Evolutionary conservation across 148 eudicot genomes (phyloP), one percentile per base, ranked within the genome.

Genomic region (Nepenthes mirabilis): DNA sequence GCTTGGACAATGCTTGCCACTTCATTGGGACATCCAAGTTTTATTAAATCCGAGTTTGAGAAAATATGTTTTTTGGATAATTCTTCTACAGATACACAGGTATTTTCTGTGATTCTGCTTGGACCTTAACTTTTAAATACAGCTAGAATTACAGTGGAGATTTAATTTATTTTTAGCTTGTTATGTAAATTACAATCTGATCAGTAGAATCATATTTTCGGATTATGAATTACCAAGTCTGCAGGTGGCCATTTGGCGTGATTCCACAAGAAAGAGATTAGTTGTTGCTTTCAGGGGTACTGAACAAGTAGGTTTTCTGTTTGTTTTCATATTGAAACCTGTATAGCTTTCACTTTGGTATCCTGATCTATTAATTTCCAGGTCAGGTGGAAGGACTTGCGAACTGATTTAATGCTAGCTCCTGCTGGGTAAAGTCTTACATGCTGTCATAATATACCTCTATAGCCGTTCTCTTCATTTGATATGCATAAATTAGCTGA

Each of bases 241-340:
- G 84, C 78, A 91, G 97, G 96, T 86, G 36, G 95, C 98, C 68
- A 81, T 93, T 68, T 93, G 98, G 98, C 98, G 96, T n/a, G 98
- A 93, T 79, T 64, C 77, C 32, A 36, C 56, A 2, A 79, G 81
- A 58, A 93, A 78, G 70, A 80, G 98, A 86, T 74, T 93, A 64
- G 96, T 93, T 56, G 82, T 88, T 75, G 95, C 98, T 70, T 93
- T 93, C 72, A 82, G 98, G 74, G 98, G 96, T 72, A 93, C 96
- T 61, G 98, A 93, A 74, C 98, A 93, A 78, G 98, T 93, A 86
- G 66, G 88, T 80, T 61, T 14, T 65, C 14, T 48, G 45, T 1
- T 59, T 45, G 36, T 45, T 32, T 57, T 62, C 62, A 36, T 43
- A 35, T 33, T 68, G 12, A 37, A 61, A 37, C 23, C 70, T 68